These are phyloP conservation scores for Nitzschia sp. DNA, from an alignment of 108 stramenopile species.

Conservation along the genomic window DNA sequence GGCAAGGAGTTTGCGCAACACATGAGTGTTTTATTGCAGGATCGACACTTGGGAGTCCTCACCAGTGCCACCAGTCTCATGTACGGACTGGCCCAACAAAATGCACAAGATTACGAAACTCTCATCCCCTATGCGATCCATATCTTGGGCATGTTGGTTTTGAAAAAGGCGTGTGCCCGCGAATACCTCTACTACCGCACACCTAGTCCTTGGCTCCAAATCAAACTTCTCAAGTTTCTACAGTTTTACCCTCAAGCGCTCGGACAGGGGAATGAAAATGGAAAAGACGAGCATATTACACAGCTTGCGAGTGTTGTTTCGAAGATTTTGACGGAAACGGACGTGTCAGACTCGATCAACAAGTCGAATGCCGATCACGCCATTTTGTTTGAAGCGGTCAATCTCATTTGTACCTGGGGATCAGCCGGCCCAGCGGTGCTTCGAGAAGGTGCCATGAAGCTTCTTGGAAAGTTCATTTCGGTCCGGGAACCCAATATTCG, in stretches of 20 bases:
- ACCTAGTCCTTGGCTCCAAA: constrained; percentile 94
- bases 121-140: constrained; percentile 91
- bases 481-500: constrained; percentile 96
- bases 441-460: constrained; percentile 86
- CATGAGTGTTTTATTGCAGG: constrained; percentile 85
- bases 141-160: constrained; percentile 86
- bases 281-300: constrained; percentile 59
- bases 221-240: constrained; percentile 92
- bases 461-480: constrained; percentile 93
- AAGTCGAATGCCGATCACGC: constrained; percentile 97
- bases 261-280: constrained; percentile 48
- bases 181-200: constrained; percentile 97
- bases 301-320: constrained; percentile 86
- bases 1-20: constrained; percentile 88
- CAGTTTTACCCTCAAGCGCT: constrained; percentile 89
- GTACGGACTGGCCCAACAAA: constrained; percentile 81
- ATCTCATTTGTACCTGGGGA: constrained; percentile 92
- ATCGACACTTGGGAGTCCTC: constrained; percentile 89
- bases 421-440: constrained; percentile 68
- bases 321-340: constrained; percentile 88
- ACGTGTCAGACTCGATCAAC: constrained; percentile 94
- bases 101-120: constrained; percentile 75
- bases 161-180: constrained; percentile 79
- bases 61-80: constrained; percentile 89
- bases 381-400: constrained; percentile 95